Conservation (phyloP, 2,329 filamentous ascomycete genomes). For the Hypomyces perniciosus region DNA sequence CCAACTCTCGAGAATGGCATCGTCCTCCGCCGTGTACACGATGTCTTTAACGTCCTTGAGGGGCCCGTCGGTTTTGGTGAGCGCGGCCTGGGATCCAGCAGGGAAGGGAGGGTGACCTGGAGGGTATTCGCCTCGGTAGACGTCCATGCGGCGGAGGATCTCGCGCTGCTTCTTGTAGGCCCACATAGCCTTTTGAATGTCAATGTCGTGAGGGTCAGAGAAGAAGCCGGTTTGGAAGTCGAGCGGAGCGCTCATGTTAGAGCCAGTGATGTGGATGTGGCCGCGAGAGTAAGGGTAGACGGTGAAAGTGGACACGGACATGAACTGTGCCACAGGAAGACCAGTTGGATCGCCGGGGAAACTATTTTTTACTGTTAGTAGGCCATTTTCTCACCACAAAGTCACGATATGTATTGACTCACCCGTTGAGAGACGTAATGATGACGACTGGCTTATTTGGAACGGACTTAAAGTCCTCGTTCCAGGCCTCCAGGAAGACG, state of each 20-base stretch:
- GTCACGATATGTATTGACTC: not conserved
- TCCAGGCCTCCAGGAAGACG: slow-evolving; percentile 44
- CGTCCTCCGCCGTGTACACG: slow-evolving; percentile 40
- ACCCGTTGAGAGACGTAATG: slow-evolving; percentile 27
- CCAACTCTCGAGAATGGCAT: slow-evolving; percentile 39
- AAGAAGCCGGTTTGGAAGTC: slow-evolving; percentile 54
- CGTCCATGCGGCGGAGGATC: slow-evolving; percentile 47
- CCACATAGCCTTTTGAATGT: slow-evolving; percentile 53
- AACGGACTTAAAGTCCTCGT: slow-evolving; percentile 37
- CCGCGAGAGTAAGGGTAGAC: slow-evolving; percentile 48
- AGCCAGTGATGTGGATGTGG: slow-evolving; percentile 45
- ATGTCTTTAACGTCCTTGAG: slow-evolving; percentile 31
- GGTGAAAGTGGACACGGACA: slow-evolving; percentile 46
- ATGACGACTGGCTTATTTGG: slow-evolving; percentile 39
- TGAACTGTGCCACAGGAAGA: slow-evolving; percentile 37
- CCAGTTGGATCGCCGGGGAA: slow-evolving; percentile 34
- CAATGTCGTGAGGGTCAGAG: slow-evolving; percentile 41
- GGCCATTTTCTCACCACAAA: no score
- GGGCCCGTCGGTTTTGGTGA: slow-evolving; percentile 20
- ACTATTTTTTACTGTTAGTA: slow-evolving; percentile 3
- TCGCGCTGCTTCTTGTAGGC: slow-evolving; percentile 57
- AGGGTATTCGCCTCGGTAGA: slow-evolving; percentile 41
- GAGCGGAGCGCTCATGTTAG: slow-evolving; percentile 31
- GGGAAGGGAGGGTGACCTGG: slow-evolving; percentile 37
- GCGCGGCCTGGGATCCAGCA: slow-evolving; percentile 28